phyloP scores from a whole-genome alignment of 257 asterid genomes.

The Nicotiana obtusifolia region DNA sequence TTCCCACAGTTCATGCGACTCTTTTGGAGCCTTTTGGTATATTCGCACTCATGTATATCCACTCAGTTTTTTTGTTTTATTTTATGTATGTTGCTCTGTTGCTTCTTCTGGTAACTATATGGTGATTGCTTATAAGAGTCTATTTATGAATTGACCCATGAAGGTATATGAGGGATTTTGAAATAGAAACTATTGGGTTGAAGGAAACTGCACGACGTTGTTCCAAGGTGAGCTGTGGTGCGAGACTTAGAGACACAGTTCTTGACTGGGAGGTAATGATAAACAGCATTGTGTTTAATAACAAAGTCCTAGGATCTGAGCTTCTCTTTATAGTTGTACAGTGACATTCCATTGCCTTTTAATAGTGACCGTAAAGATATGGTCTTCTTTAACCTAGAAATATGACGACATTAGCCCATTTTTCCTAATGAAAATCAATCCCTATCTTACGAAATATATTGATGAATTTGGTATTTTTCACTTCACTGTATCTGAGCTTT shows the following conservation, averaged over 20 bases:
- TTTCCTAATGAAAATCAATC: no score
- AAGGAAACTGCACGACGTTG: conserved; percentile 83
- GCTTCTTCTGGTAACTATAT: conserved; percentile 2
- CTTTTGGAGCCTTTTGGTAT: not conserved
- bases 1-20: not conserved
- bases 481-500: no score
- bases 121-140: not conserved
- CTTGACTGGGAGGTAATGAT: conserved; percentile 94
- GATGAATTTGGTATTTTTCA: no score
- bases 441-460: no score
- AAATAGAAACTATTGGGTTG: conserved; percentile 88
- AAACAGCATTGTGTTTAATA: not conserved
- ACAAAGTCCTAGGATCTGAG: not conserved
- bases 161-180: conserved; percentile 90
- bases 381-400: no score
- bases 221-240: conserved; percentile 54
- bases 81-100: not conserved
- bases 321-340: not conserved
- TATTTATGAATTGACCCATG: conserved; percentile 19
- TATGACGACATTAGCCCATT: no score
- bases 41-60: not conserved
- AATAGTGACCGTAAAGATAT: not conserved
- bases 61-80: not conserved
- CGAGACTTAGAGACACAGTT: conserved; percentile 89
- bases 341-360: not conserved